phyloP scores from a whole-genome alignment of 495 filamentous ascomycete genomes.

The Hypoxylon perforatum region DNA sequence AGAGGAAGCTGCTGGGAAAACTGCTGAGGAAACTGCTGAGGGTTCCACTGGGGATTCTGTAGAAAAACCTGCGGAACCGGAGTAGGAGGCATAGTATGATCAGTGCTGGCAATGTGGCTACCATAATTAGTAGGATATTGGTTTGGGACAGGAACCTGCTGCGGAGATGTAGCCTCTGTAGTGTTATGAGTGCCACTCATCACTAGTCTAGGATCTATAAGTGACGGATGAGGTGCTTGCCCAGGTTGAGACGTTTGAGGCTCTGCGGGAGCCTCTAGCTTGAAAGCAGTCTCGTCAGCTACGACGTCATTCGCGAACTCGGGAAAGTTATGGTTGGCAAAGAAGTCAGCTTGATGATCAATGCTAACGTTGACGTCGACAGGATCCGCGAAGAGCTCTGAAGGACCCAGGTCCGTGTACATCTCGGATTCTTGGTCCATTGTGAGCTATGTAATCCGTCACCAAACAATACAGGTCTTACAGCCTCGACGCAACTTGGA shows the following conservation, averaged over 20 bases:
- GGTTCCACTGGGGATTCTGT: too few relatives aligned
- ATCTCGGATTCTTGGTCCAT: not conserved
- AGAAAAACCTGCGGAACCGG: too few relatives aligned
- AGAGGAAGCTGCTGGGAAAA: too few relatives aligned
- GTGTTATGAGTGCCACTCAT: conserved; percentile 4
- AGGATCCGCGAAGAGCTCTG: not conserved
- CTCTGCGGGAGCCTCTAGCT: too few relatives aligned
- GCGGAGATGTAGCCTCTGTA: not conserved
- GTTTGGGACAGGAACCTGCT: not conserved
- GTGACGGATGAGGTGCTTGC: not conserved
- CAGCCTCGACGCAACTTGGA: conserved; percentile 5
- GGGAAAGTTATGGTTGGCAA: not conserved
- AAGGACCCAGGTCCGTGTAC: conserved; percentile 13
- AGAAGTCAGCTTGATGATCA: not conserved
- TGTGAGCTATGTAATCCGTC: conserved; percentile 1
- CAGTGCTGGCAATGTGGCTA: too few relatives aligned
- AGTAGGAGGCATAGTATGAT: too few relatives aligned
- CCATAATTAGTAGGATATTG: not conserved
- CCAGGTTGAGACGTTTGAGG: not conserved
- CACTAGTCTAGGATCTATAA: conserved; percentile 13
- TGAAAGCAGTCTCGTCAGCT: too few relatives aligned
- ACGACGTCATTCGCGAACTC: not conserved
- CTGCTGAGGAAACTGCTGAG: too few relatives aligned
- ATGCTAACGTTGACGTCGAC: conserved; percentile 12
- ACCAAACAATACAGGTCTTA: conserved; percentile 15